A percentile compares a stretch with the other conserved stretches of the same genome.
Evolutionary conservation across 306 rosid species (phyloP).

Genomic region (Cicer arietinum): DNA sequence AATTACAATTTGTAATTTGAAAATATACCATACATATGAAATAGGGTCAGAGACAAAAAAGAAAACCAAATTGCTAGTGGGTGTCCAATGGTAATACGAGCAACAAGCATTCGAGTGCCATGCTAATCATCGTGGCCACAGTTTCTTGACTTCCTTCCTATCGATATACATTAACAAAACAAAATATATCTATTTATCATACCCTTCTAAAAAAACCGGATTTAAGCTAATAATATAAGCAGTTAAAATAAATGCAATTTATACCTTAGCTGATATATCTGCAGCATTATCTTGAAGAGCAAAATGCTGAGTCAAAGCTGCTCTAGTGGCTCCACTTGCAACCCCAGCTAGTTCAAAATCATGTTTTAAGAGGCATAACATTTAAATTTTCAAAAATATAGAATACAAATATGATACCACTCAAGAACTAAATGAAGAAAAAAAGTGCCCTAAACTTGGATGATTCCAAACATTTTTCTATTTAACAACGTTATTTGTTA

Average conservation of each 20-base stretch:
- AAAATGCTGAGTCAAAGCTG: conserved; percentile 98
- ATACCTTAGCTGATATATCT: conserved; percentile 59
- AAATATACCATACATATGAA: conserved; percentile 83
- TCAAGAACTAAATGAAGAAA: neutral
- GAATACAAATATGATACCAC: conserved; percentile 12
- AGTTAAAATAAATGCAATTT: conserved; percentile 10
- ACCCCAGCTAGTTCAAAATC: conserved; percentile 77
- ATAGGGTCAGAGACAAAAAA: conserved; percentile 73
- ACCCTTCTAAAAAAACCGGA: neutral
- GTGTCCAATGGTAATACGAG: conserved; percentile 68
- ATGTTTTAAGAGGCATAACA: conserved; percentile 33
- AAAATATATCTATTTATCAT: neutral
- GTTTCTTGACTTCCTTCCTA: conserved; percentile 67
- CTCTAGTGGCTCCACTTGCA: conserved; percentile 99
- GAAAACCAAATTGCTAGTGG: conserved; percentile 83
- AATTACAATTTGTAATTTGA: conserved; percentile 1
- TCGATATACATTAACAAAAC: conserved; percentile 26
- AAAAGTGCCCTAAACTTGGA: conserved; percentile 22
- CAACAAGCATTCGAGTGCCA: conserved; percentile 90
- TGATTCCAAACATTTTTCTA: conserved; percentile 32
- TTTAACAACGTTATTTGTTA: conserved; percentile 18
- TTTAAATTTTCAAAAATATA: neutral
- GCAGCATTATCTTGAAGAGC: conserved; percentile 69
- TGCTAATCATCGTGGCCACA: conserved; percentile 86
- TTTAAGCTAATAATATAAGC: conserved; percentile 12